A percentile compares a stretch with the other conserved stretches of the same genome.
These are phyloP conservation scores for Scheffersomyces titani DNA, from an alignment of 1,139 yeast genomes.

Conservation along the genomic window DNA sequence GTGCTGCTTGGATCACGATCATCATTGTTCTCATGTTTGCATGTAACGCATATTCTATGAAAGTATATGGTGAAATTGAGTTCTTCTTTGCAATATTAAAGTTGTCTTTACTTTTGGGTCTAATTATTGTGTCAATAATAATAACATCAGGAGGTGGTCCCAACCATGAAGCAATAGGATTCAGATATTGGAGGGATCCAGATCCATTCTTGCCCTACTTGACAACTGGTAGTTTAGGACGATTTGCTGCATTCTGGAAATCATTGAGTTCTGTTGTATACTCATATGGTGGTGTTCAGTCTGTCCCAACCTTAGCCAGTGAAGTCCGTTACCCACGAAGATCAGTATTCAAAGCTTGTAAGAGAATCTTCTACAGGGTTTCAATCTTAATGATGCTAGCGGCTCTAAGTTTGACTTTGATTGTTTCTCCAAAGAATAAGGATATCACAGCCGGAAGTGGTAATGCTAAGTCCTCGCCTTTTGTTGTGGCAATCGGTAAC, in stretches of 20 bases:
- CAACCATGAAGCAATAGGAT: constrained; percentile 26
- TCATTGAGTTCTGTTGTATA: constrained; percentile 25
- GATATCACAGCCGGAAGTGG: constrained; percentile 39
- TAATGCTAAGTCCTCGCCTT: constrained; percentile 55
- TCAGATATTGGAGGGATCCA: constrained; percentile 28
- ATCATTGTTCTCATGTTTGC: constrained; percentile 24
- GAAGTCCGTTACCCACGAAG: constrained; percentile 52
- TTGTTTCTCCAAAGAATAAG: constrained; percentile 47
- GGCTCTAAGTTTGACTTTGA: constrained; percentile 45
- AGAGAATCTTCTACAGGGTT: constrained; percentile 45
- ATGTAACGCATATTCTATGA: constrained; percentile 26
- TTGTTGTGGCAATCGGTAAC: constrained; percentile 51
- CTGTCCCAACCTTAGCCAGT: constrained; percentile 46
- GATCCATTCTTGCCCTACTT: constrained; percentile 11
- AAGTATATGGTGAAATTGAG: constrained; percentile 35
- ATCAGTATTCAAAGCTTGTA: constrained; percentile 48
- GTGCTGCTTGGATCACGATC: constrained; percentile 30
- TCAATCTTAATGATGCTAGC: constrained; percentile 44
- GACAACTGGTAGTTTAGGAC: constrained; percentile 23
- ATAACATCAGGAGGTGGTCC: constrained; percentile 36
- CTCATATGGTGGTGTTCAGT: constrained; percentile 35
- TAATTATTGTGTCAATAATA: constrained; percentile 25
- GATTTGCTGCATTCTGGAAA: constrained; percentile 30
- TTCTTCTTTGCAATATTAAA: constrained; percentile 31
- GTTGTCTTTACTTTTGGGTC: constrained; percentile 25